Conservation (phyloP, 2,329 filamentous ascomycete species). For the Colletotrichum tropicicola region DNA sequence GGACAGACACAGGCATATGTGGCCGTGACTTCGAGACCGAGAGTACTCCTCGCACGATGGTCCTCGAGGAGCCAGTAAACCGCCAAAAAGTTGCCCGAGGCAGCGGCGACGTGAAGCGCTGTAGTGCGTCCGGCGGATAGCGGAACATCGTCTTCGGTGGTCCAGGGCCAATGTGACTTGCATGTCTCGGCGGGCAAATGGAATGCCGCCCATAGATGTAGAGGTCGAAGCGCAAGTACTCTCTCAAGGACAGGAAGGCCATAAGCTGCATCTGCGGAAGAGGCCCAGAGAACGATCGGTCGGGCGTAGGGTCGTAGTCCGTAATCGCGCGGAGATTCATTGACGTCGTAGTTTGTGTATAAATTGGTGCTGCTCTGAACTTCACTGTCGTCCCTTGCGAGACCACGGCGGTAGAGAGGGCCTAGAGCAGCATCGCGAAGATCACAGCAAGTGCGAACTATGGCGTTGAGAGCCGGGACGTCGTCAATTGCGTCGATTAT, state of each 20-base stretch:
- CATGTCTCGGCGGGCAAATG: background rate
- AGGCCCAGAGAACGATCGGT: background rate
- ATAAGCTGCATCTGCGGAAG: background rate
- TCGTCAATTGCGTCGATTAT: background rate
- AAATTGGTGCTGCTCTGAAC: slow-evolving; percentile 3
- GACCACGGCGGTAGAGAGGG: background rate
- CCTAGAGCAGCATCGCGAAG: background rate
- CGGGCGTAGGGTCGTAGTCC: background rate
- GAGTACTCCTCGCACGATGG: background rate
- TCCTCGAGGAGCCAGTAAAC: slow-evolving; percentile 4
- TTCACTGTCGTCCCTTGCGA: background rate
- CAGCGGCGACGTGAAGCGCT: background rate
- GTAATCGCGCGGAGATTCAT: background rate
- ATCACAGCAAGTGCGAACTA: background rate
- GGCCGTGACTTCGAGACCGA: slow-evolving; percentile 1
- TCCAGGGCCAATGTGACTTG: slow-evolving; percentile 3
- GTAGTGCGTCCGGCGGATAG: background rate
- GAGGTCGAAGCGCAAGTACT: background rate
- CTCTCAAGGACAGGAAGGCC: slow-evolving; percentile 1
- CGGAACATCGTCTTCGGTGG: background rate
- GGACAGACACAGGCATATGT: background rate
- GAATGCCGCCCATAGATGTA: slow-evolving; percentile 2
- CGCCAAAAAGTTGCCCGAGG: background rate
- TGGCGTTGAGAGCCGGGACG: background rate
- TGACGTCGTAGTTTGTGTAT: background rate